phyloP scores from a whole-genome alignment of 768 basidiomycete genomes.

The Suillus paluster region DNA sequence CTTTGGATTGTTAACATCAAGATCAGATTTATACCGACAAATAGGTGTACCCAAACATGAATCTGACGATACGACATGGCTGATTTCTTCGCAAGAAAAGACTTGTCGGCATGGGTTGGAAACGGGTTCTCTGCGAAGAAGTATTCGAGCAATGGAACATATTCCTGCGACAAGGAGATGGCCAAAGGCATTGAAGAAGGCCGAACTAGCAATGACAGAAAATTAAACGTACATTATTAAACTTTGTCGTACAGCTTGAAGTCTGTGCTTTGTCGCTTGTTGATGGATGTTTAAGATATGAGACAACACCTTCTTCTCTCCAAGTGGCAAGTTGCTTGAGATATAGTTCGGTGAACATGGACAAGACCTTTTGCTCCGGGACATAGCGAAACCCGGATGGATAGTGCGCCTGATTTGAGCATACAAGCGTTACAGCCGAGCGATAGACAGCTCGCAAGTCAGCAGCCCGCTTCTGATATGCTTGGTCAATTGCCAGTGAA shows the following conservation, averaged over 20 bases:
- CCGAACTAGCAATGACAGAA: rapidly evolving
- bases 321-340: neutral
- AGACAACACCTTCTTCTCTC: rapidly evolving
- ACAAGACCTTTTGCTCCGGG: neutral
- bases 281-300: neutral
- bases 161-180: conserved; percentile 40
- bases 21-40: neutral
- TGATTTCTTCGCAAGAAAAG: conserved; percentile 44
- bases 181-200: neutral
- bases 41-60: conserved; percentile 53
- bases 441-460: conserved; percentile 4
- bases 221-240: neutral
- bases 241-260: neutral
- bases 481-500: conserved; percentile 2
- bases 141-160: conserved; percentile 47
- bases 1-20: conserved; percentile 28
- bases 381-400: neutral
- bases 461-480: conserved; percentile 10
- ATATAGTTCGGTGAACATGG: neutral
- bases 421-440: rapidly evolving
- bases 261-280: rapidly evolving
- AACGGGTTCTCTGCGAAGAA: conserved; percentile 55
- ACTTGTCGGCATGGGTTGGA: conserved; percentile 46
- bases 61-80: conserved; percentile 52
- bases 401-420: neutral